phyloP scores from a whole-genome alignment of 768 basidiomycete species.

The Suillus lakei region DNA sequence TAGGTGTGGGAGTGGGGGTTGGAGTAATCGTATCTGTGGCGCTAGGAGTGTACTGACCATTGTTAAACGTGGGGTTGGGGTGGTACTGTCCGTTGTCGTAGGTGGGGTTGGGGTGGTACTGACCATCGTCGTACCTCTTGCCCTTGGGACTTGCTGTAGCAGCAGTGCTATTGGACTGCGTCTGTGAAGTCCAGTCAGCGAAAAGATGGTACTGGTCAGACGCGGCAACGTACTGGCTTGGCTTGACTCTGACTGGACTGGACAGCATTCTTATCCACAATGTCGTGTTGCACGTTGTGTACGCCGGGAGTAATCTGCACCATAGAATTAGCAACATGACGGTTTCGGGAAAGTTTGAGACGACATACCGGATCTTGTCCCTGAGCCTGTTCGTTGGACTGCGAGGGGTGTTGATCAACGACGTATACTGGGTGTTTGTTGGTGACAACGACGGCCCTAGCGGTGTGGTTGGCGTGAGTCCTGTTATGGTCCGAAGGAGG shows the following conservation, averaged over 20 bases:
- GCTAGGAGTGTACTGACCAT: conserved; percentile 15
- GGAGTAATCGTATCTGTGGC: not conserved
- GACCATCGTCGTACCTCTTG: conserved; percentile 20
- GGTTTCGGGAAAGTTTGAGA: not conserved
- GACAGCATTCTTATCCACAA: not conserved
- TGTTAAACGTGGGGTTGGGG: conserved; percentile 25
- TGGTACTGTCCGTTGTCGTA: conserved; percentile 26
- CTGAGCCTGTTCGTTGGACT: conserved; percentile 1
- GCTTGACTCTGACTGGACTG: not conserved
- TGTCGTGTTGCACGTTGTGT: not conserved
- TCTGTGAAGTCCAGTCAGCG: not conserved
- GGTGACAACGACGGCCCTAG: not conserved
- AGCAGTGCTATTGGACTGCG: not conserved
- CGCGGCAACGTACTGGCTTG: not conserved
- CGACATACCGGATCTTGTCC: not conserved
- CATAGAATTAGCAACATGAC: not conserved
- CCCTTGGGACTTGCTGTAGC: not conserved
- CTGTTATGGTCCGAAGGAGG: not conserved
- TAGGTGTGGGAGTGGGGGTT: not conserved
- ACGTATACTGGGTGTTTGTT: not conserved
- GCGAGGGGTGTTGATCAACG: not conserved
- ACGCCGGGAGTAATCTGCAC: not conserved
- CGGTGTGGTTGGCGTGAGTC: not conserved
- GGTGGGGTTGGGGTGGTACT: conserved; percentile 9
- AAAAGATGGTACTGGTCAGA: not conserved